Conservation (phyloP, 2,329 filamentous ascomycete genomes). For the Neopestalotiopsis sp. region DNA sequence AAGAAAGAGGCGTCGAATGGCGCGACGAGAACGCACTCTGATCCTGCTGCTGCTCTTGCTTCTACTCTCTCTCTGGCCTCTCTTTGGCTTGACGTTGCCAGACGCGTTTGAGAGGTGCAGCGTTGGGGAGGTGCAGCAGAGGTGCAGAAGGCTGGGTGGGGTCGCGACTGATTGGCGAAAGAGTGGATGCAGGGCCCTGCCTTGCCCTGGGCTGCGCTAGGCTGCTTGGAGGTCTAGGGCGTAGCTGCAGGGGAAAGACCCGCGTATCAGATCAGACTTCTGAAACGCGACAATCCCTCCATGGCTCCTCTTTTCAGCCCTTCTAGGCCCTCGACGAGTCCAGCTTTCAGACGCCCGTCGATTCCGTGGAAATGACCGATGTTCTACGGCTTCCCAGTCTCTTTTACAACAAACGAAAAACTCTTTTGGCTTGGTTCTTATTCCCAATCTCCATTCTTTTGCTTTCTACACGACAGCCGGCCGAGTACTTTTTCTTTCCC, state of each 20-base stretch:
- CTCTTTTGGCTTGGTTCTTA: too few relatives aligned
- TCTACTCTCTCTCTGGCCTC: slow-evolving; percentile 26
- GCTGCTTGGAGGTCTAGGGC: background rate
- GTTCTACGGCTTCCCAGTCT: background rate
- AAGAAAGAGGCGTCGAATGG: slow-evolving; percentile 1
- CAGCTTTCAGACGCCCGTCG: slow-evolving; percentile 9
- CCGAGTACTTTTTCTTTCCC: background rate
- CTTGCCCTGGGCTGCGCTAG: background rate
- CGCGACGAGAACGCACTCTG: background rate
- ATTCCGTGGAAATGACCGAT: slow-evolving; percentile 10
- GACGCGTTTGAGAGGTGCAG: slow-evolving; percentile 51
- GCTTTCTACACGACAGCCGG: too few relatives aligned
- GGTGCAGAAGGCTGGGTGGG: slow-evolving; percentile 18
- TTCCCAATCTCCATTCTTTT: too few relatives aligned
- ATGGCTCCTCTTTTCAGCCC: slow-evolving; percentile 8
- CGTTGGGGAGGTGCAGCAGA: slow-evolving; percentile 32
- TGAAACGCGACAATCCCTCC: slow-evolving; percentile 14
- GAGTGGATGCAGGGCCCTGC: slow-evolving; percentile 7
- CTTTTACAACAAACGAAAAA: background rate
- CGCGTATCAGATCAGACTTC: slow-evolving; percentile 13
- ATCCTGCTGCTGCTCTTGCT: too few relatives aligned
- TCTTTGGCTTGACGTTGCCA: slow-evolving; percentile 38
- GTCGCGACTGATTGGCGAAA: slow-evolving; percentile 33
- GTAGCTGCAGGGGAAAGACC: background rate
- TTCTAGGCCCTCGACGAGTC: slow-evolving; percentile 3